These are phyloP conservation scores for Nakazawaea ernobii DNA, from an alignment of 805 yeast genomes.

Conservation along the genomic window DNA sequence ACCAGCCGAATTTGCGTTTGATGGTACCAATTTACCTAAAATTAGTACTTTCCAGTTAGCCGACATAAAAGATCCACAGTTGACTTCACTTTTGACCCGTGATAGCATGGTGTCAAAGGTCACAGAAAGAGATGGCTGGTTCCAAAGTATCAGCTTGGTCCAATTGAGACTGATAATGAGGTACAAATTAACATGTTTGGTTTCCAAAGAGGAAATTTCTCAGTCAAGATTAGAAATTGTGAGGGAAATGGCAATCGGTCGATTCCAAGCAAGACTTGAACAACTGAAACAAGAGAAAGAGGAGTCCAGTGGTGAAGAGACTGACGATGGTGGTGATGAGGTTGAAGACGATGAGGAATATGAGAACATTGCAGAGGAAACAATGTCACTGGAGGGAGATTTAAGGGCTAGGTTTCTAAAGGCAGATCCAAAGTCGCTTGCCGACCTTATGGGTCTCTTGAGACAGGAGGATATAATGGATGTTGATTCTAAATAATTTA, in stretches of 20 bases:
- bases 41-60: slow-evolving; percentile 75
- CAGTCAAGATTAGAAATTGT: slow-evolving; percentile 37
- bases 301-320: slow-evolving; percentile 20
- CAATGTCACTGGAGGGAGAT: slow-evolving; percentile 18
- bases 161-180: slow-evolving; percentile 65
- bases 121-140: slow-evolving; percentile 79
- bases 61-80: slow-evolving; percentile 64
- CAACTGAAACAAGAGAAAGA: slow-evolving; percentile 6
- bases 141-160: slow-evolving; percentile 51
- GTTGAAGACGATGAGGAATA: slow-evolving; percentile 10
- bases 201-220: slow-evolving; percentile 43
- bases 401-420: slow-evolving; percentile 30
- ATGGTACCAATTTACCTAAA: slow-evolving; percentile 64
- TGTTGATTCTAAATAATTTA: neutral
- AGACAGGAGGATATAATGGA: slow-evolving; percentile 26
- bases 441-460: slow-evolving; percentile 29
- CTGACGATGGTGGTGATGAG: slow-evolving; percentile 21
- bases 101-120: slow-evolving; percentile 35
- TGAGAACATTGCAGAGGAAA: neutral
- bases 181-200: slow-evolving; percentile 62
- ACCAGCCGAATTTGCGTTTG: slow-evolving; percentile 54
- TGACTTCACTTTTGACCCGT: slow-evolving; percentile 36
- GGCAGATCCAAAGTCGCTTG: slow-evolving; percentile 30
- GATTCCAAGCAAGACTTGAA: slow-evolving; percentile 19
- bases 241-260: slow-evolving; percentile 28